Percentiles rank a stretch among this genome's conserved stretches.
Conservation (phyloP, 495 filamentous ascomycete genomes). For the Ramalina peruviana region DNA sequence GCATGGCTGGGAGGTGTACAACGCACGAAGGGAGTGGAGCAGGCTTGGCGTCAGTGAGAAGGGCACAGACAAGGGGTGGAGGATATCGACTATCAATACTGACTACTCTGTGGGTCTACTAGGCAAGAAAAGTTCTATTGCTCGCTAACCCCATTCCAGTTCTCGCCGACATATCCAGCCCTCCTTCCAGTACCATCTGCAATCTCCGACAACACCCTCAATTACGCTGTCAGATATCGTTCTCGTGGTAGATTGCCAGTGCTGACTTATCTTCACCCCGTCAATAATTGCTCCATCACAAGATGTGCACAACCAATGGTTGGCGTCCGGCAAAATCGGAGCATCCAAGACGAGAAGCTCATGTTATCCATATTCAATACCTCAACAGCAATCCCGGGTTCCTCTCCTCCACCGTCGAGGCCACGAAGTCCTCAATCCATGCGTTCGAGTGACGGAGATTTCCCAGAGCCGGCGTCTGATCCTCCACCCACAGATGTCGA, state of each 20-base stretch:
- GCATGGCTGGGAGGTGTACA: slow-evolving; percentile 81
- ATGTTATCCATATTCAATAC: slow-evolving; percentile 89
- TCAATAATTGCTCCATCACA: slow-evolving; percentile 96
- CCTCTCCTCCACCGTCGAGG: slow-evolving; percentile 15
- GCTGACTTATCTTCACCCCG: slow-evolving; percentile 81
- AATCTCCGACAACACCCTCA: slow-evolving; percentile 92
- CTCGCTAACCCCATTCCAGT: slow-evolving; percentile 36
- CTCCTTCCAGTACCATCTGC: slow-evolving; percentile 68
- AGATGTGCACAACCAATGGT: slow-evolving; percentile 86
- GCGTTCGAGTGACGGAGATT: slow-evolving; percentile 42
- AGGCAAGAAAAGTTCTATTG: background rate
- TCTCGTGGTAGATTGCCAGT: slow-evolving; percentile 79
- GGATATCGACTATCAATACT: slow-evolving; percentile 77
- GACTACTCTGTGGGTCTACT: slow-evolving; percentile 50
- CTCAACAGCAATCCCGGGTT: slow-evolving; percentile 28
- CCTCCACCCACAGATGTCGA: slow-evolving; percentile 45
- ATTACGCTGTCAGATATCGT: slow-evolving; percentile 81
- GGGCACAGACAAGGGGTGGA: slow-evolving; percentile 62
- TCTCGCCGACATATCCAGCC: slow-evolving; percentile 90
- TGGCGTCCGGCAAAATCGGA: slow-evolving; percentile 75
- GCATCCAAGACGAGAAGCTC: slow-evolving; percentile 90
- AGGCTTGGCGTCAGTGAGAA: slow-evolving; percentile 73
- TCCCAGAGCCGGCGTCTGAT: slow-evolving; percentile 27
- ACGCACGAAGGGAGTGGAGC: slow-evolving; percentile 64
- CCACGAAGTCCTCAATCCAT: slow-evolving; percentile 32